Evolutionary conservation across 169 alveolate species (phyloP).

Genomic region (Plasmodium gallinaceum): DNA sequence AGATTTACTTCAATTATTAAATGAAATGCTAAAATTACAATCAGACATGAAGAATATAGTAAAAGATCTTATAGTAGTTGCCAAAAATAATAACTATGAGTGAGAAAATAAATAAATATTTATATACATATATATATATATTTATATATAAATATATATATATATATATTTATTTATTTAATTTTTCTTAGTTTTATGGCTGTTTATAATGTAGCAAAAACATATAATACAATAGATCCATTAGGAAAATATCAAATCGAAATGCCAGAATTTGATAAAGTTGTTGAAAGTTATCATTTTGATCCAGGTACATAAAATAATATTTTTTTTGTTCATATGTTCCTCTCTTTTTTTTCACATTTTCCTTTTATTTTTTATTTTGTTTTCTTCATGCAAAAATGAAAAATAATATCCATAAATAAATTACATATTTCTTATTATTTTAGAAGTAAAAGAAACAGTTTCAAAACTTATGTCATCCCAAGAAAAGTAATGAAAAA

Average conservation of each 20-base stretch:
- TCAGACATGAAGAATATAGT: constrained; percentile 84
- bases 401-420: neutral
- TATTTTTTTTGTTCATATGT: neutral
- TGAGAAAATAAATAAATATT: constrained; percentile 5
- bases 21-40: constrained; percentile 82
- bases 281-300: constrained; percentile 67
- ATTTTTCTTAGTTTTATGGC: constrained; percentile 51
- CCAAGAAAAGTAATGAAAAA: constrained; percentile 59
- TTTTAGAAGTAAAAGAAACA: constrained; percentile 54
- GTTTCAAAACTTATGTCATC: constrained; percentile 70
- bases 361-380: neutral
- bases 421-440: neutral
- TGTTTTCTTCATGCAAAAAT: neutral
- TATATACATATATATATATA: neutral
- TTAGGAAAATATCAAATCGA: constrained; percentile 71
- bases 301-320: constrained; percentile 50
- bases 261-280: constrained; percentile 78
- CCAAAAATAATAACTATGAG: constrained; percentile 75
- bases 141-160: constrained; percentile 3
- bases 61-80: constrained; percentile 74
- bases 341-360: neutral
- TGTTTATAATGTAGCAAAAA: constrained; percentile 67
- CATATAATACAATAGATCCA: constrained; percentile 69
- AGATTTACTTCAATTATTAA: constrained; percentile 80
- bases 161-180: neutral